Evolutionary conservation across 805 yeast species (phyloP).

Genomic region (Candida lessepsii): DNA sequence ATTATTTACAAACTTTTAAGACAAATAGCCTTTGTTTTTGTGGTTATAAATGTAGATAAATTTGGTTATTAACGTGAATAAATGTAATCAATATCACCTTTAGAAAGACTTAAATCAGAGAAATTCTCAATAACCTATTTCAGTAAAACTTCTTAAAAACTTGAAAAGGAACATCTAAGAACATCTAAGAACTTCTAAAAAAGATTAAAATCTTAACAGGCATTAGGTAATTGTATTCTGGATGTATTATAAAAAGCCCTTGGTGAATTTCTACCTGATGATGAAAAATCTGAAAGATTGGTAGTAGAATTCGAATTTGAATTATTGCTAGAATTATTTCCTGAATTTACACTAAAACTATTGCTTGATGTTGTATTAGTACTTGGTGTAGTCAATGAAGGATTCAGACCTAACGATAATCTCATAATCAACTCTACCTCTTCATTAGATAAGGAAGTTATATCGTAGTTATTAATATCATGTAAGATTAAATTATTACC

Average conservation of each 20-base stretch:
- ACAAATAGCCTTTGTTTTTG: too few relatives aligned
- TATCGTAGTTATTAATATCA: slow-evolving; percentile 8
- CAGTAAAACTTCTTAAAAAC: too few relatives aligned
- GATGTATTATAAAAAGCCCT: slow-evolving; percentile 5
- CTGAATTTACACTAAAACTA: not conserved
- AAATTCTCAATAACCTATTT: too few relatives aligned
- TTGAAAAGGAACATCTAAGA: too few relatives aligned
- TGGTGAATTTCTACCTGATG: not conserved
- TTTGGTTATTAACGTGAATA: too few relatives aligned
- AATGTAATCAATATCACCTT: too few relatives aligned
- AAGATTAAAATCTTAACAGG: not conserved
- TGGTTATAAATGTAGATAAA: too few relatives aligned
- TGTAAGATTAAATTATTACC: slow-evolving; percentile 4
- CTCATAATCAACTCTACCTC: slow-evolving; percentile 1
- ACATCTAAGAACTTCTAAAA: too few relatives aligned
- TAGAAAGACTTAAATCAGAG: too few relatives aligned
- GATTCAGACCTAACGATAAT: slow-evolving; percentile 4
- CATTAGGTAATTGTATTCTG: slow-evolving; percentile 7
- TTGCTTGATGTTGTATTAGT: too few relatives aligned
- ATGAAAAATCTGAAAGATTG: not conserved
- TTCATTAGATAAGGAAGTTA: slow-evolving; percentile 2
- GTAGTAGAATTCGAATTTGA: not conserved
- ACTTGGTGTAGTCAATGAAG: too few relatives aligned
- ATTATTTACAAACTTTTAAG: not conserved
- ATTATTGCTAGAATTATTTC: not conserved